Percentiles rank a stretch among this genome's conserved stretches.
These are phyloP conservation scores for Lecanosticta acicola DNA, from an alignment of 2,329 filamentous ascomycete genomes.

Conservation along the genomic window DNA sequence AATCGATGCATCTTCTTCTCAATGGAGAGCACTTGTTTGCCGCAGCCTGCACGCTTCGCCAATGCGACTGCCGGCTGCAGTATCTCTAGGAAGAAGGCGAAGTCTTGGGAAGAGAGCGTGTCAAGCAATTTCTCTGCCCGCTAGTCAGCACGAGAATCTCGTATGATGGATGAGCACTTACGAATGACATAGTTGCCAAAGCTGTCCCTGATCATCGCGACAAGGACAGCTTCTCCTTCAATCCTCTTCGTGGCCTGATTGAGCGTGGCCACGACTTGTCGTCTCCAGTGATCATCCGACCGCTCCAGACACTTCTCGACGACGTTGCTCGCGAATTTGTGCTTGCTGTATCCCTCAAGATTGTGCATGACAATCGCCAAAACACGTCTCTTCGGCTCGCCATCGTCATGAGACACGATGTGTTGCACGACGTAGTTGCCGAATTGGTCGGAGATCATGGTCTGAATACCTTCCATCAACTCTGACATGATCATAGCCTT, in stretches of 20 bases:
- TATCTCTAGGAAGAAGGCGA: constrained; percentile 36
- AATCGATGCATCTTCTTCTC: constrained; percentile 47
- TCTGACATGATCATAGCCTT: constrained; percentile 69
- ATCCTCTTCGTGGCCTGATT: constrained; percentile 46
- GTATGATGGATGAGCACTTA: constrained; percentile 49
- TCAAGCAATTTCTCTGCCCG: constrained; percentile 69
- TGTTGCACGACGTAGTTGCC: constrained; percentile 97
- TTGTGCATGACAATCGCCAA: constrained; percentile 67
- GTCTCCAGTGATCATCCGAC: constrained; percentile 64
- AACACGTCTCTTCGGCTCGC: constrained; percentile 66
- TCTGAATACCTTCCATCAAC: constrained; percentile 64
- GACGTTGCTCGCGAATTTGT: constrained; percentile 96
- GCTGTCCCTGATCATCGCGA: constrained; percentile 77
- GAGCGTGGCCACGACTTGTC: constrained; percentile 58
- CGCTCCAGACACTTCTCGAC: constrained; percentile 85
- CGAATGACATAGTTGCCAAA: constrained; percentile 96
- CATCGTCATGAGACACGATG: constrained; percentile 71
- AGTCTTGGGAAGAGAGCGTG: constrained; percentile 38
- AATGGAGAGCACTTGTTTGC: constrained; percentile 43
- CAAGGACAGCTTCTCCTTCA: constrained; percentile 61
- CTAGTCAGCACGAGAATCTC: neutral
- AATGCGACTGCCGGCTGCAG: constrained; percentile 43
- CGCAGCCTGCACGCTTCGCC: constrained; percentile 38
- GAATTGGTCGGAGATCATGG: constrained; percentile 77
- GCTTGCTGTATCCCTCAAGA: constrained; percentile 73